Base-by-base conservation (phyloP, 2,329 filamentous ascomycete species). In the Diaporthe australafricana region DNA sequence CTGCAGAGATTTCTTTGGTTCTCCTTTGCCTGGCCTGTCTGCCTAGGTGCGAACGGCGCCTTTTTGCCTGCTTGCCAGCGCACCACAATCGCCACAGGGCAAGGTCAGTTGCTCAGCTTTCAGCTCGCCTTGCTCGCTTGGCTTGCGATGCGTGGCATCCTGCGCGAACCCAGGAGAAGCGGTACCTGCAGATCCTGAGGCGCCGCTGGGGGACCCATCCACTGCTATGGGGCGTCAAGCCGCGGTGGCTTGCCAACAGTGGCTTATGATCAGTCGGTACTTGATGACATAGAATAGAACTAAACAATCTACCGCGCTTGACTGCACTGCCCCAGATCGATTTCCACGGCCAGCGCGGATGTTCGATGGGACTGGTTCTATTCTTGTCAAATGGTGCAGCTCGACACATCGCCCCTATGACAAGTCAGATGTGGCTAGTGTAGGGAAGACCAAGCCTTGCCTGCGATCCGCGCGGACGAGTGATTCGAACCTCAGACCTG, bases 81-180 rank as follows among this genome's bases (percentile, higher is more conserved):
- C 70, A 72, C 38, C 38, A 55, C 52, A 70, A 35, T 70, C 42
- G 70, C 70, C 70, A 72, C 65, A 32, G 55, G 38, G 75, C 35
- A 38, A 63, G 63, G 67, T 69, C 72, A 77, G n/a, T n/a, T n/a
- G n/a, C 78, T 78, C 78, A 77, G 42, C 72, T 77, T 79, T 80
- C 78, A 80, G 79, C 79, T 80, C 73, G 72, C 72, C 68, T 74
- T 74, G 76, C 57, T 68, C 55, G 72, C 74, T 71, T 70, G 67
- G 72, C 62, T 27, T 57, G 62, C 70, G 56, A 70, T 68, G 67
- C 73, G 53, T 74, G 70, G 50, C 50, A 40, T 55, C 32, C 65
- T 73, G 66, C 66, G 68, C 66, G 68, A 50, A 32, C 57, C 53
- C 67, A 60, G 30, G 25, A 52, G 42, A 38, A 22, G 7, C 47